phyloP scores from a whole-genome alignment of 2,329 filamentous ascomycete genomes.

The Scedosporium apiospermum region DNA sequence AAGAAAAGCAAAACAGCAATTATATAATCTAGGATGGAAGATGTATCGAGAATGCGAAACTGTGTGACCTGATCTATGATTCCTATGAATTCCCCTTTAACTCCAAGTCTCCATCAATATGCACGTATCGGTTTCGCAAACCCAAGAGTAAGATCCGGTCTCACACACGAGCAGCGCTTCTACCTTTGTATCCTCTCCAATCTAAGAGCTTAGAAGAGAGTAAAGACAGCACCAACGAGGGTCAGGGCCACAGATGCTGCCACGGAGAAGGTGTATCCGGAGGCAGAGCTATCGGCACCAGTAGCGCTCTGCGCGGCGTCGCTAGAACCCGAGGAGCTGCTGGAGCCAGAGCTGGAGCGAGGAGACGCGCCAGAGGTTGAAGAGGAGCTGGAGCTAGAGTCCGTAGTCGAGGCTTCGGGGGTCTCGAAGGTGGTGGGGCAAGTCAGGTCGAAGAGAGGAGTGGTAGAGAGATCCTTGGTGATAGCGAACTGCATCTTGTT shows the following conservation, averaged over 20 bases:
- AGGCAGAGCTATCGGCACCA: background rate
- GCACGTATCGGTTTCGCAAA: background rate
- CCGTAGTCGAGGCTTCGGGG: background rate
- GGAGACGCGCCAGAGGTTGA: background rate
- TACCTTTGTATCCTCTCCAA: background rate
- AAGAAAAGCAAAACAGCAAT: conserved; percentile 1
- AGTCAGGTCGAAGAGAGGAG: conserved; percentile 54
- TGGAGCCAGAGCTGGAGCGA: background rate
- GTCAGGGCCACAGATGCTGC: conserved; percentile 1
- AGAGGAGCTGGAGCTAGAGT: background rate
- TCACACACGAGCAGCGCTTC: background rate
- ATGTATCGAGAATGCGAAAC: conserved; percentile 1
- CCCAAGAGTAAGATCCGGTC: background rate
- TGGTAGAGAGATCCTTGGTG: conserved; percentile 44
- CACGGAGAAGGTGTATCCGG: background rate
- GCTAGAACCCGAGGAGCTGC: background rate
- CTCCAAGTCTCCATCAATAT: conserved; percentile 2
- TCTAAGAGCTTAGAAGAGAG: conserved; percentile 1
- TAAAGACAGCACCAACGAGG: conserved; percentile 5
- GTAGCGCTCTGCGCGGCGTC: background rate
- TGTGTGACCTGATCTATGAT: background rate
- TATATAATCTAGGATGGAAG: conserved; percentile 1
- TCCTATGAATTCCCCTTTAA: background rate
- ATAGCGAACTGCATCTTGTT: conserved; percentile 63
- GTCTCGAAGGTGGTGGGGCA: conserved; percentile 31